phyloP scores from a whole-genome alignment of 371 early-diverging fungal genomes.

The Apophysomyces ossiformis region DNA sequence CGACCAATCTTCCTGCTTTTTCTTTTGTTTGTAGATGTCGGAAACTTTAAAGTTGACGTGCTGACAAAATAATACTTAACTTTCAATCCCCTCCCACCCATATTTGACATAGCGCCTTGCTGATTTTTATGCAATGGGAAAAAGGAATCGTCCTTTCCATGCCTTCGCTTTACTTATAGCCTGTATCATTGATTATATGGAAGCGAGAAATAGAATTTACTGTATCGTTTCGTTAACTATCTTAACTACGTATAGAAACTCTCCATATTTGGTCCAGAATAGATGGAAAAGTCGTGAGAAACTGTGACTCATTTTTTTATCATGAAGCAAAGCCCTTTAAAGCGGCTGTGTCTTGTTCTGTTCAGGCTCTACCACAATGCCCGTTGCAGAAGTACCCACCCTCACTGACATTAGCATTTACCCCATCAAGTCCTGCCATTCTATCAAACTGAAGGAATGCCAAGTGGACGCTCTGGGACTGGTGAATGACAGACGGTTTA shows the following conservation, averaged over 20 bases:
- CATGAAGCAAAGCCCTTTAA: neutral
- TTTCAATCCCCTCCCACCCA: too few relatives aligned
- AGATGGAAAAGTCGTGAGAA: slow-evolving; percentile 6
- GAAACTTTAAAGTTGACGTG: too few relatives aligned
- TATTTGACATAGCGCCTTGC: too few relatives aligned
- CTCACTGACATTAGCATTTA: slow-evolving; percentile 37
- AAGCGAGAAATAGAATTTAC: too few relatives aligned
- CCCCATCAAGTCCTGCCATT: slow-evolving; percentile 54
- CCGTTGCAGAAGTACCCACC: slow-evolving; percentile 15
- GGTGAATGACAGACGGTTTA: slow-evolving; percentile 47
- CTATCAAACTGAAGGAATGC: slow-evolving; percentile 33
- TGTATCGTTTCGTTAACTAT: too few relatives aligned
- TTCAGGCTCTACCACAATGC: neutral
- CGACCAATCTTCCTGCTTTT: too few relatives aligned
- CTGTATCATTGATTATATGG: too few relatives aligned
- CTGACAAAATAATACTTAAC: too few relatives aligned
- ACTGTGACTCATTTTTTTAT: slow-evolving; percentile 1
- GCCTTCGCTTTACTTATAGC: too few relatives aligned
- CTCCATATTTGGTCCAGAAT: neutral
- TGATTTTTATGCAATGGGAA: too few relatives aligned
- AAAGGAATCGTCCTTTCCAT: too few relatives aligned
- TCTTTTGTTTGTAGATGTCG: too few relatives aligned
- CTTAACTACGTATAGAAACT: neutral
- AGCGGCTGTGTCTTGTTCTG: neutral
- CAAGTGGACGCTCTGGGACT: slow-evolving; percentile 42